Base-by-base conservation (phyloP, 768 basidiomycete genomes). In the Auricularia heimuer region DNA sequence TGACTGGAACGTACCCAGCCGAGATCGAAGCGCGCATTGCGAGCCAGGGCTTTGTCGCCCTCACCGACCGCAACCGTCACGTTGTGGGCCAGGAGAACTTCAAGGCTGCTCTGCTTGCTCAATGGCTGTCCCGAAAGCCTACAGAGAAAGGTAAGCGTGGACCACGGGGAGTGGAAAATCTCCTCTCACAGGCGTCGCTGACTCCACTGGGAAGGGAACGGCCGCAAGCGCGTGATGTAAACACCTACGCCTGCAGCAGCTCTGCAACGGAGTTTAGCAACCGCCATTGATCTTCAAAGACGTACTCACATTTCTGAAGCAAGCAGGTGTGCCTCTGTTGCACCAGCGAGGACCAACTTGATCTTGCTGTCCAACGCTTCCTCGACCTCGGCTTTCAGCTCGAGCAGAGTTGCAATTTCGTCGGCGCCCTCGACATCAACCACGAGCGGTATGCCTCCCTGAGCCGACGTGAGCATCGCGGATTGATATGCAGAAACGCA, bases 351-450 rank as follows among this genome's bases (percentile, higher is more conserved):
- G 29, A 84, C 82, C 79, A 87, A 80, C 63, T 81, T 78, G 75
- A 90, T 83, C 11, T 77, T 78, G 42, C 82, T 80, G 10, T 84
- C 11, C 1, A 54, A 83, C 80, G 75, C 78, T 62, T 80, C 77
- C 65, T 88, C 87, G 33, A 88, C 80, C 67, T 92, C 85, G 14
- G 77, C 75, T 74, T 91, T 92, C 69, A 93, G 75, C 24, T 82
- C 78, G 58, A 92, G 73, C 39, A 93, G 74, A 1, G 82, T 81
- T 2, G 87, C 85, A 81, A 92, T 91, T 34, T 85, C 81, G 69
- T 93, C 89, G 14, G 86, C 86, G 69, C 79, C 87, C 67, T 85
- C 77, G 4, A 86, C 86, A 44, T 86, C 81, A 18, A 91, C 75
- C 3, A 92, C 85, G 51, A 93, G 74, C 1, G 88, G 85, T 44